Base-by-base conservation (phyloP, 805 yeast species). In the Barnettozyma sucrosica region DNA sequence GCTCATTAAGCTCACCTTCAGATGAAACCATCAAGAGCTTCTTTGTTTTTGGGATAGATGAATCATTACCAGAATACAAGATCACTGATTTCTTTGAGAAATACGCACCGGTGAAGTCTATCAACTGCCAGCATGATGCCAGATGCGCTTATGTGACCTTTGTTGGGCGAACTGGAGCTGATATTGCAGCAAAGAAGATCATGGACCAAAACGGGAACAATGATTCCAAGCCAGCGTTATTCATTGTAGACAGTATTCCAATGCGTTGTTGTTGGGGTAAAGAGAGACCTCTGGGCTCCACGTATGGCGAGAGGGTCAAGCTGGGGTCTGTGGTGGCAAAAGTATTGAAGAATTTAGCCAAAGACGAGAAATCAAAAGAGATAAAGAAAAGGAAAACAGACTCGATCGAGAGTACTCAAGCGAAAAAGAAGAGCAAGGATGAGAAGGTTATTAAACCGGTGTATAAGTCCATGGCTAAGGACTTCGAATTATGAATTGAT, bases 1-100 rank as follows among this genome's bases (percentile, higher is more conserved):
- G 85, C 1, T 71, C 75, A n/a, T 59, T 83, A 9, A 50, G 51
- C 0, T 69, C 51, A 2, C 77, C 83, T 0, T 65, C 65, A 30
- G 74, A 75, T 45, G 50, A 58, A 4, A 55, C 63, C 0, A 57
- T 77, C n/a, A 74, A 71, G 45, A 75, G 89, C 0, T 75, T 89
- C 45, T 89, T 89, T 60, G 59, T 89, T 18, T 86, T 82, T 65
- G 96, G 96, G 2, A 69, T 88, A 18, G 81, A 76, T 50, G 77
- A 79, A 4, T 79, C 80, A 14, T 59, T 83, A 7, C 83, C 95
- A 0, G 88, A 83, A 55, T 81, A 80, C 63, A 66, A 67, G 45
- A 67, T 89, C 14, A 60, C 77, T 16, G 78, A 78, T 7, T 70
- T 63, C 51, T 79, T 83, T 47, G 68, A 68, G 33, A 59, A 66